These are phyloP conservation scores for Thielaviopsis populi DNA, from an alignment of 2,329 filamentous ascomycete genomes.

Conservation along the genomic window DNA sequence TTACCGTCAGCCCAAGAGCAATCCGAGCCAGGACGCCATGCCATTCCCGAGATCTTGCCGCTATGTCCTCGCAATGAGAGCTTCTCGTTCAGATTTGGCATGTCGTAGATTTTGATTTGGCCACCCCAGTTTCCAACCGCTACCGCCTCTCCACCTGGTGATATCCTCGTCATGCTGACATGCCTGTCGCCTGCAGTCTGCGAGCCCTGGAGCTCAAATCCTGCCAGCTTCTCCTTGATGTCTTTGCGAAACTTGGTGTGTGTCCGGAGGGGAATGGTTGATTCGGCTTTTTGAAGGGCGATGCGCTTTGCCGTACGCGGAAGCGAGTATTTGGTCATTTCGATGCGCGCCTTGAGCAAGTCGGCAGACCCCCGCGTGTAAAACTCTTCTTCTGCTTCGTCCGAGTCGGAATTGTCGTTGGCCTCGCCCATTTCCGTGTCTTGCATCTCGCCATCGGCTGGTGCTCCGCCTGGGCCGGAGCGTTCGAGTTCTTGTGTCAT, in stretches of 20 bases:
- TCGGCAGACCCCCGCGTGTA: slow-evolving; percentile 71
- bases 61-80: slow-evolving; percentile 67
- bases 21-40: slow-evolving; percentile 78
- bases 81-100: slow-evolving; percentile 68
- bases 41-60: slow-evolving; percentile 75
- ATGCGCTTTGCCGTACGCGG: slow-evolving; percentile 66
- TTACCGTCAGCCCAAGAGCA: slow-evolving; percentile 56
- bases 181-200: slow-evolving; percentile 86
- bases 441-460: slow-evolving; percentile 30
- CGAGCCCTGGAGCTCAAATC: slow-evolving; percentile 82
- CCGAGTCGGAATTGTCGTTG: slow-evolving; percentile 39
- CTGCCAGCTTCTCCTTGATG: slow-evolving; percentile 67
- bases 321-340: slow-evolving; percentile 71
- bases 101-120: slow-evolving; percentile 68
- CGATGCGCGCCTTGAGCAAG: slow-evolving; percentile 58
- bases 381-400: slow-evolving; percentile 76
- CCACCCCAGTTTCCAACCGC: slow-evolving; percentile 91
- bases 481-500: slow-evolving; percentile 55
- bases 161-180: slow-evolving; percentile 80
- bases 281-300: slow-evolving; percentile 63
- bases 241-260: slow-evolving; percentile 87
- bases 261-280: slow-evolving; percentile 68
- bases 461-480: slow-evolving; percentile 25
- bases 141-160: slow-evolving; percentile 67
- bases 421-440: slow-evolving; percentile 31